These are phyloP conservation scores for Lepidium didymum DNA, from an alignment of 345 rosid genomes.

Conservation along the genomic window DNA sequence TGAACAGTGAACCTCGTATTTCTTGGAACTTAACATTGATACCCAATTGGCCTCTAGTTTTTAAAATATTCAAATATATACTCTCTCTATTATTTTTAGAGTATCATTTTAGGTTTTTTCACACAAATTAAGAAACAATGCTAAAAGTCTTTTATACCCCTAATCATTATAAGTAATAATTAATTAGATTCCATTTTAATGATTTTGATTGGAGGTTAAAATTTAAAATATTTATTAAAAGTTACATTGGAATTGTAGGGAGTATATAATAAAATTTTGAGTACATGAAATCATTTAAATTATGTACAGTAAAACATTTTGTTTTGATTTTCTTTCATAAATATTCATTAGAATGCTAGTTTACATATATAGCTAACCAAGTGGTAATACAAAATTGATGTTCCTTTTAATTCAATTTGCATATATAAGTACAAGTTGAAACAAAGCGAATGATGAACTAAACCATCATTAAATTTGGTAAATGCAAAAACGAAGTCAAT, in stretches of 20 bases:
- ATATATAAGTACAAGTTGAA: background rate
- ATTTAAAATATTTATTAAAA: no score
- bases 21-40: conserved; percentile 23
- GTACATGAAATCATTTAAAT: background rate
- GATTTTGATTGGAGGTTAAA: no score
- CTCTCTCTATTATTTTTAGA: no score
- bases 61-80: background rate
- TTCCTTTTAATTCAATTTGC: background rate
- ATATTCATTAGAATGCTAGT: background rate
- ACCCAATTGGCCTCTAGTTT: conserved; percentile 8
- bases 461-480: background rate
- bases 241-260: no score
- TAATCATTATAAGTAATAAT: no score
- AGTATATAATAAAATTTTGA: background rate
- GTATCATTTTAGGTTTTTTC: no score
- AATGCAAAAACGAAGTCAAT: background rate
- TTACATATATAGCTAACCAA: background rate
- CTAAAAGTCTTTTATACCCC: no score
- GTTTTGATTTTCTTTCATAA: background rate
- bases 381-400: background rate
- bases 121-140: no score
- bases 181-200: no score
- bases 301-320: background rate
- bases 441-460: background rate
- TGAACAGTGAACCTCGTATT: conserved; percentile 23